These are phyloP conservation scores for Coemansia javaensis DNA, from an alignment of 192 early-diverging fungal species.

Conservation along the genomic window DNA sequence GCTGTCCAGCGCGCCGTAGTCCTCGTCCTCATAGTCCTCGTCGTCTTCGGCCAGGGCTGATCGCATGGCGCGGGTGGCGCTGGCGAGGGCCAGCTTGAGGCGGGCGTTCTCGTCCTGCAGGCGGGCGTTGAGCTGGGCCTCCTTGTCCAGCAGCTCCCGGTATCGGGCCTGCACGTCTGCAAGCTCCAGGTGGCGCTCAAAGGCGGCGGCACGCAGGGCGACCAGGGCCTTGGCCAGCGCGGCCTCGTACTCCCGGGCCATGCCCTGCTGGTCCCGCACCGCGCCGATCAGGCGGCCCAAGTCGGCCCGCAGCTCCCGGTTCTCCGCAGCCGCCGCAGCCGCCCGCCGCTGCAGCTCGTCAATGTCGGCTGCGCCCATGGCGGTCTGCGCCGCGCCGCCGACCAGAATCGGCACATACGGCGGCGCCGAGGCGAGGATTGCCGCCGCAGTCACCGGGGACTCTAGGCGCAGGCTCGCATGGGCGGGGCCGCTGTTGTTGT, in stretches of 20 bases:
- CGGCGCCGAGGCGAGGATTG: not conserved
- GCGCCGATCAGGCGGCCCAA: conserved; percentile 18
- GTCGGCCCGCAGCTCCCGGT: conserved; percentile 13
- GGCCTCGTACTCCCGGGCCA: conserved; percentile 37
- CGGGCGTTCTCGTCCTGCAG: conserved; percentile 25
- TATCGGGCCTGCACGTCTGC: conserved; percentile 22
- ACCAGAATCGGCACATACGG: not conserved
- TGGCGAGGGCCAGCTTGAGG: conserved; percentile 18
- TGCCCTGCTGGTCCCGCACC: conserved; percentile 40
- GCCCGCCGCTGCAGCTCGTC: not conserved
- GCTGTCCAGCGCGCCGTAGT: too few relatives aligned
- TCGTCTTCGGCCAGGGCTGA: conserved; percentile 7
- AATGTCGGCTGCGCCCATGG: conserved; percentile 2
- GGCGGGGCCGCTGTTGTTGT: not conserved
- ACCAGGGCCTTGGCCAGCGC: conserved; percentile 25
- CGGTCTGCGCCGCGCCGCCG: conserved; percentile 5
- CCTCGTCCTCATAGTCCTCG: not conserved
- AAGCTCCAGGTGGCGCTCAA: conserved; percentile 34
- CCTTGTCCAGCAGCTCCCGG: conserved; percentile 24
- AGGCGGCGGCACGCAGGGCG: conserved; percentile 30
- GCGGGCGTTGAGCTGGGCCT: conserved; percentile 26
- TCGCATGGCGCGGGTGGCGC: conserved; percentile 17
- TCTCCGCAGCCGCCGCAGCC: conserved; percentile 14
- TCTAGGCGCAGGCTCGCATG: conserved; percentile 5
- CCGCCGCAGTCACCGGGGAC: not conserved